Base-by-base conservation (phyloP, 148 eudicot genomes). In the Spergularia marina region DNA sequence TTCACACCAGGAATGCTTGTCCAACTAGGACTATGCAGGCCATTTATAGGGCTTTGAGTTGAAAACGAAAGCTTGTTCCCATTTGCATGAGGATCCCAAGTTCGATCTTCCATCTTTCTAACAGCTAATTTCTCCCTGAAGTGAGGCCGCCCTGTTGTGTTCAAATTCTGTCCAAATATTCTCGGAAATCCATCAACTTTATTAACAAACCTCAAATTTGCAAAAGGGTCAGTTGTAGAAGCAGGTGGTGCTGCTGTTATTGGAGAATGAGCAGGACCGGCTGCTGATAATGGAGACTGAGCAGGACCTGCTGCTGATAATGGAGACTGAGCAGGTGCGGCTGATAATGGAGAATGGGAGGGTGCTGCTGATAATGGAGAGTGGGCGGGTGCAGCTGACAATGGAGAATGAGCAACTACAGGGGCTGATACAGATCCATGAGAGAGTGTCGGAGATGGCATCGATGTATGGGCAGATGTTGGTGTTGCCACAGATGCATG, bases 131-230 rank as follows among this genome's bases (percentile, higher is more conserved):
- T 94, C 82, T 87, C 95, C 81, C 86, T 85, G 52, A 81, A 84
- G 12, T 81, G 89, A 10, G 86, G 40, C 21, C 78, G 77, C 15
- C 41, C 41, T 1, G 74, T 55, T 30, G 83, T 41, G 57, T 74
- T 84, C 44, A 89, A 60, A 65, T 90, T 86, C 69, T 89, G 93
- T 74, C 97, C 97, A 54, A 94, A 91, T 61, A 94, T 80, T 85
- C 84, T 90, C 7, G 91, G 80, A 55, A 47, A 76, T 21, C 78
- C 81, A 65, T 85, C 72, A 0, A 75, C 71, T n/a, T 65, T 77
- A 70, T 78, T 82, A 55, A 70, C 67, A 51, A 69, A 8, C 60
- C 77, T 76, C 70, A 36, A n/a, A 70, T 75, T 34, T 69, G 79
- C 15, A 39, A 75, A 70, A 36, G 84, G 74, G 5, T 12, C 76